Evolutionary conservation across 2,329 filamentous ascomycete species (phyloP).

Genomic region (Rutstroemia sydowiana): DNA sequence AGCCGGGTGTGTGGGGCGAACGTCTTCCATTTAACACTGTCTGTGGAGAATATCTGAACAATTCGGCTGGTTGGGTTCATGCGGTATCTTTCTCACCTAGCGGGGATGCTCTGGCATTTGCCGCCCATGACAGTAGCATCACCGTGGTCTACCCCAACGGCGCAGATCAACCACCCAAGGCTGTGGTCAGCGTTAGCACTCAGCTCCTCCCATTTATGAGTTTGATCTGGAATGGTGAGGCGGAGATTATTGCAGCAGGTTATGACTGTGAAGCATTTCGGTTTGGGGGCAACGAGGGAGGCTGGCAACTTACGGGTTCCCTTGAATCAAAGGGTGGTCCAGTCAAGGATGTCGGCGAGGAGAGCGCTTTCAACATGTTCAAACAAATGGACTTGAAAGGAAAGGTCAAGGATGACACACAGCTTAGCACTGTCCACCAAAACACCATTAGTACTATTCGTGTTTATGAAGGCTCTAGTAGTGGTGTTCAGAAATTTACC

Average conservation of each 20-base stretch:
- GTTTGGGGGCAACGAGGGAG: slow-evolving; percentile 68
- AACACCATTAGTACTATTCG: slow-evolving; percentile 89
- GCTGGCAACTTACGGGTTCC: slow-evolving; percentile 79
- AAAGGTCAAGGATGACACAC: slow-evolving; percentile 83
- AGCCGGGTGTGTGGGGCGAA: slow-evolving; percentile 89
- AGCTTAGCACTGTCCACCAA: slow-evolving; percentile 91
- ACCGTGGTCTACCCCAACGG: slow-evolving; percentile 92
- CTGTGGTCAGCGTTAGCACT: slow-evolving; percentile 84
- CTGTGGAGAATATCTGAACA: slow-evolving; percentile 92
- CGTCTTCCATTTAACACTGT: slow-evolving; percentile 96
- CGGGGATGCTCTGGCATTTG: slow-evolving; percentile 88
- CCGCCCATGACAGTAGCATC: slow-evolving; percentile 90
- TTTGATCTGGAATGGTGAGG: slow-evolving; percentile 84
- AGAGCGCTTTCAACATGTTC: slow-evolving; percentile 97
- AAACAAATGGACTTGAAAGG: slow-evolving; percentile 97
- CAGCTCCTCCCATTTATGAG: slow-evolving; percentile 89
- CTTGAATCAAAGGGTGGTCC: slow-evolving; percentile 60
- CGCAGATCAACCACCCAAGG: slow-evolving; percentile 81
- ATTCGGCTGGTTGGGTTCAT: slow-evolving; percentile 95
- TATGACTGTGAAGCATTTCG: slow-evolving; percentile 88
- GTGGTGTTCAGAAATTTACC: slow-evolving; percentile 70
- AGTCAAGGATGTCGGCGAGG: slow-evolving; percentile 59
- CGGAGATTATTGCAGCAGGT: slow-evolving; percentile 90
- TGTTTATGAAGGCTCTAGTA: slow-evolving; percentile 60
- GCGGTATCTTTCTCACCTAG: slow-evolving; percentile 87